Conservation (phyloP, 352 stramenopile species). For the Globisporangium canariense region DNA sequence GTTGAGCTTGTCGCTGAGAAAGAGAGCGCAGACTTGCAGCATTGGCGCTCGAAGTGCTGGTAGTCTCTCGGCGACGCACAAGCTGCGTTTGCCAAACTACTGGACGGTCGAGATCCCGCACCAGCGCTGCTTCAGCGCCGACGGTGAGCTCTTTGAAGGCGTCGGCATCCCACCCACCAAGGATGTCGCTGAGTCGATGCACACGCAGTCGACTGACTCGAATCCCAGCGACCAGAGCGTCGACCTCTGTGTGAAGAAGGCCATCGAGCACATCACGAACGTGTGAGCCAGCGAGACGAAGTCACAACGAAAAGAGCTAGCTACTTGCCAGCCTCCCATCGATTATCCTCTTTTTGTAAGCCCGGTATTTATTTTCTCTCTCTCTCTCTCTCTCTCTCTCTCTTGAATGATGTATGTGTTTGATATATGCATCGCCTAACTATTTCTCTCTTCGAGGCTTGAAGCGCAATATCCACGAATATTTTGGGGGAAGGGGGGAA, state of each 20-base stretch:
- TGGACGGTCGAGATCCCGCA: conserved; percentile 81
- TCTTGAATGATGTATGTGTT: conserved; percentile 1
- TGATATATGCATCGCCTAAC: background rate
- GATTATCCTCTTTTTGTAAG: conserved; percentile 6
- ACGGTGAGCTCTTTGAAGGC: conserved; percentile 58
- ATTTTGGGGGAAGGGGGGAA: background rate
- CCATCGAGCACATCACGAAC: conserved; percentile 71
- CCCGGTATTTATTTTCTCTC: conserved; percentile 12
- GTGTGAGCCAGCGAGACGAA: conserved; percentile 17
- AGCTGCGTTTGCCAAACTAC: conserved; percentile 76
- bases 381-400: background rate
- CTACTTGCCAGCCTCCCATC: background rate
- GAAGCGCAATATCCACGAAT: background rate
- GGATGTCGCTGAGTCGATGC: conserved; percentile 18
- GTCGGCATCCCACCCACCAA: conserved; percentile 60
- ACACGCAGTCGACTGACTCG: background rate
- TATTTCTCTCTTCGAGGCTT: background rate
- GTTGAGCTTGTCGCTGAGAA: conserved; percentile 62
- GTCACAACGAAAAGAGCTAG: too few relatives aligned
- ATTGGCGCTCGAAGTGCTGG: conserved; percentile 59
- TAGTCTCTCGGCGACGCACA: conserved; percentile 53
- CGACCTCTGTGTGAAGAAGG: conserved; percentile 63
- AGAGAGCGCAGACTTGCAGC: conserved; percentile 53
- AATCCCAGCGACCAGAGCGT: conserved; percentile 19
- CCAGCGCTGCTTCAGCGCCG: conserved; percentile 62